Evolutionary conservation across 1,139 yeast species (phyloP), one percentile per base, ranked within the genome.

Genomic region (Blastobotrys indianensis): DNA sequence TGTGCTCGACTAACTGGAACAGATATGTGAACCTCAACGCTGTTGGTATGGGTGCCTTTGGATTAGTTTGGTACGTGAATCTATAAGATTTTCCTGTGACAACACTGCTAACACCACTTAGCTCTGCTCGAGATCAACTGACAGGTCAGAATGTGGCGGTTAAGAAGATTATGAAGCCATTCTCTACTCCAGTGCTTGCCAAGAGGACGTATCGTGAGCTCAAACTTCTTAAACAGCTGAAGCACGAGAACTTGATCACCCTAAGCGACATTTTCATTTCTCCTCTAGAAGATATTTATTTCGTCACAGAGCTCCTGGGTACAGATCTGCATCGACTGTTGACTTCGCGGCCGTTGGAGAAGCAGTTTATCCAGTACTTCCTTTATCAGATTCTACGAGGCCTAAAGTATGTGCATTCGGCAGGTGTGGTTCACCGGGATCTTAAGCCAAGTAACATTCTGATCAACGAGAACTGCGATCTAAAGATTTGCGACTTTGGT

Each of bases 21-120:
- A 71, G 96, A 54, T 92, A 92, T 68, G 79, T 88, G 16, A 96
- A 92, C 62, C 75, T 92, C 53, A 92, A 88, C 60, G 98, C 98
- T 2, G 97, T 92, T 42, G 98, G 98, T 1, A 92, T 92, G 98
- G 98, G 98, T 32, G 98, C 98, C 9, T 92, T 92, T 63, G 98
- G 98, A 6, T 77, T 92, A 34, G 99, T 92, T 40, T 92, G 99
- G 64, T 61, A 57, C 23, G 63, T 48, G 25, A 23, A 17, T 12
- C 7, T 13, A 9, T 13, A 20, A 9, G 17, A 16, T 17, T 17
- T 28, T 11, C 37, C 25, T 13, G 5, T 15, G 4, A 13, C 25
- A n/a, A 13, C 25, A 17, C 12, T 12, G 23, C 35, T 37, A 32
- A 39, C 32, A 23, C 20, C 12, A 37, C n/a, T 23, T 25, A 61